Evolutionary conservation across 2,329 filamentous ascomycete species (phyloP).

Genomic region (Penicillium carneum): DNA sequence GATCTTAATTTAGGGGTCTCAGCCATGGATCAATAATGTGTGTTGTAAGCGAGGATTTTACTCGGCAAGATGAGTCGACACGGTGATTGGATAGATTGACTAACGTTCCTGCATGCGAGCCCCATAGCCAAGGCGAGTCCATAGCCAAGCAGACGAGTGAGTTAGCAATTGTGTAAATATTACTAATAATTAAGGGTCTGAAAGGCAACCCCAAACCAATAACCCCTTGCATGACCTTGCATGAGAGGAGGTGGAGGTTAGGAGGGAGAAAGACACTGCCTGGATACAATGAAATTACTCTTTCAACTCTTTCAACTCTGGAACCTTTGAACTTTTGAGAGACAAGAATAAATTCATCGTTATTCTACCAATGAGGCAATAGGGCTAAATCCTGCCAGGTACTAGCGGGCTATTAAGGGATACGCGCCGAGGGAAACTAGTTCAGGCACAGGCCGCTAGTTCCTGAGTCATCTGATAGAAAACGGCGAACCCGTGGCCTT

Average conservation of each 20-base stretch:
- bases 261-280: not conserved
- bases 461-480: constrained; percentile 18
- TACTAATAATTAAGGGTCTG: not conserved
- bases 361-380: not conserved
- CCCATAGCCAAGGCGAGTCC: constrained; percentile 1
- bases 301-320: not conserved
- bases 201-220: not conserved
- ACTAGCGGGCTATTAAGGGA: not conserved
- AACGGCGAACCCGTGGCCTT: not conserved
- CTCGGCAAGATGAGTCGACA: not conserved
- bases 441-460: constrained; percentile 16
- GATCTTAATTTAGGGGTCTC: not conserved
- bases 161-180: not conserved
- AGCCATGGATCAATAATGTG: not conserved
- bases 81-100: constrained; percentile 2
- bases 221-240: not conserved
- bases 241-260: not conserved
- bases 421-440: not conserved
- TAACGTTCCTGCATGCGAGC: constrained; percentile 3
- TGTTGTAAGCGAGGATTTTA: constrained; percentile 1
- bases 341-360: not conserved
- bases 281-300: not conserved
- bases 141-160: not conserved
- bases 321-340: not conserved
- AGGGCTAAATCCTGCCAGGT: not conserved